Evolutionary conservation across 176 grass and related monocot genomes (phyloP), one percentile per base, ranked within the genome.

Genomic region (Rhynchospora tenuis): DNA sequence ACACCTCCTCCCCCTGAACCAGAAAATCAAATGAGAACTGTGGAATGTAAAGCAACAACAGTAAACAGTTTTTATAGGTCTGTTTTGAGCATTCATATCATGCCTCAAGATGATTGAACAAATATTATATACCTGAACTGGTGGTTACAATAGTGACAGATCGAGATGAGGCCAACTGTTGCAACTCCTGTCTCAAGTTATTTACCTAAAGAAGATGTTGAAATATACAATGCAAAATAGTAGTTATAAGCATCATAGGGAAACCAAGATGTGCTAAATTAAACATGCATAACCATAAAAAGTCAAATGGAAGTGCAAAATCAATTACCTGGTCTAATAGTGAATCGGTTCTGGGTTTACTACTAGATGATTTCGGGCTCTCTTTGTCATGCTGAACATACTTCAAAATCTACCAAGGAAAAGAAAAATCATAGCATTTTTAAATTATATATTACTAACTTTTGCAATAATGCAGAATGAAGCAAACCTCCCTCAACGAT

Each of bases 111-210:
- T 62, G 17, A 70, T 55, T 38, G 29, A 73, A 51, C 44, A 65
- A 82, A 47, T 24, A 56, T 28, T 54, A 76, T 20, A 28, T 77
- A 77, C 80, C 80, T 65, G 80, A 82, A 50, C 80, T 19, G 23
- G 88, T 59, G 45, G 90, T 86, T 24, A 92, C 78, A 74, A 92
- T 70, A 7, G 85, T 92, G 82, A 61, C 63, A 12, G 78, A 52
- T 80, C 38, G 86, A 6, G 73, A 80, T 86, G 50, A 23, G 76
- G 29, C 11, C 42, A 93, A 63, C n/a, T 1, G 52, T 7, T 76
- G 6, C 9, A 94, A 7, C 22, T 94, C 85, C 64, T 91, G 62
- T 64, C 92, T 84, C 23, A 94, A 75, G 85, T 3, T 2, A 76
- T 70, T 64, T 65, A 93, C 65, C 92, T 93, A 84, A 88, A 89